Evolutionary conservation across 164 flowering plant species (phyloP).

Genomic region (Houttuynia cordata): DNA sequence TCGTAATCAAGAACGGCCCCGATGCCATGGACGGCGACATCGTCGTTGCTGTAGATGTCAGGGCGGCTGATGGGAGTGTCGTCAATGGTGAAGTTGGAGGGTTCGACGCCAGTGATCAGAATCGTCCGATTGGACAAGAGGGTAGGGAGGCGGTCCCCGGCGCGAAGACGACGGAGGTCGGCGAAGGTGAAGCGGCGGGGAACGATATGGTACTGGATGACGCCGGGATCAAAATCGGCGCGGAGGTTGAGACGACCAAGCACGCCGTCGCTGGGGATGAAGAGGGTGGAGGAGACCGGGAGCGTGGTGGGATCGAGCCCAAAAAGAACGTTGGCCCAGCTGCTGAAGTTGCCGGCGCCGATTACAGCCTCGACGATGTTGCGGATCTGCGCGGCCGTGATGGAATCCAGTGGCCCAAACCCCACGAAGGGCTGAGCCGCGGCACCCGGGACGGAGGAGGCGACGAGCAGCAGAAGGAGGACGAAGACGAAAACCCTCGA

Average conservation of each 20-base stretch:
- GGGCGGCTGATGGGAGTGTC: conserved; percentile 10
- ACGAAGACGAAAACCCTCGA: too few species aligned
- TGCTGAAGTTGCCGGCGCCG: conserved; percentile 33
- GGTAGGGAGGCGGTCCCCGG: conserved; percentile 17
- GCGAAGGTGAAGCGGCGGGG: conserved; percentile 15
- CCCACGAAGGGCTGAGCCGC: neutral
- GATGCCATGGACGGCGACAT: conserved; percentile 14
- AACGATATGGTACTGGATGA: conserved; percentile 18
- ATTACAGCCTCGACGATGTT: conserved; percentile 36
- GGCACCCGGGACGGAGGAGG: neutral
- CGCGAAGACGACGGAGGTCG: conserved; percentile 5
- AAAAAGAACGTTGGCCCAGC: conserved; percentile 30
- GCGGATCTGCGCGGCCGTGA: conserved; percentile 5
- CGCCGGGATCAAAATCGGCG: conserved; percentile 4
- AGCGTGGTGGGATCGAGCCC: conserved; percentile 17
- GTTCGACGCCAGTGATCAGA: conserved; percentile 15
- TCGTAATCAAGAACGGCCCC: conserved; percentile 9
- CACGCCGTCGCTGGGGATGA: conserved; percentile 30
- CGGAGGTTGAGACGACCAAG: neutral
- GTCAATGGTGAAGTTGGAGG: conserved; percentile 12
- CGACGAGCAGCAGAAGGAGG: neutral
- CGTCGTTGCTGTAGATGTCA: conserved; percentile 10
- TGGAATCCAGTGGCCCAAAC: neutral
- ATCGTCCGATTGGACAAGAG: conserved; percentile 13
- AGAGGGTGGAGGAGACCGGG: conserved; percentile 34